These are phyloP conservation scores for Naegleria fowleri DNA, from an alignment of 208 protist species.

Conservation along the genomic window DNA sequence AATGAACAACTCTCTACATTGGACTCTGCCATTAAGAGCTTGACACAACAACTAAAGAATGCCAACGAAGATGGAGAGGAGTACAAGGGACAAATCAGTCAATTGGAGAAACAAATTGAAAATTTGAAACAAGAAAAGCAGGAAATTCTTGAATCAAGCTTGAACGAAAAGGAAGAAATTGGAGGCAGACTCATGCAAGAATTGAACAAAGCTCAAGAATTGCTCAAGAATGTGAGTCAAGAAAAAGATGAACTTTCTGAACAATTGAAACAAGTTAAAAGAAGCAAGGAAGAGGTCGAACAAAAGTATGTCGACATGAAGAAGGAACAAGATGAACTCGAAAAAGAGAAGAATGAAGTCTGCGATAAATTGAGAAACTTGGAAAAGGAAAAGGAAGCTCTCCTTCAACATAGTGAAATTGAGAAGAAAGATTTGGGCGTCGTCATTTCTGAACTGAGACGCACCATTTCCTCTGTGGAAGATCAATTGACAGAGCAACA, in stretches of 20 bases:
- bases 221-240: neutral
- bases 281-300: neutral
- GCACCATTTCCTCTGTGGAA: neutral
- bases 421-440: neutral
- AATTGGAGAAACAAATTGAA: neutral
- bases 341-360: neutral
- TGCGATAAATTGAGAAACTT: neutral
- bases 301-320: neutral
- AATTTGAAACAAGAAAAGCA: neutral
- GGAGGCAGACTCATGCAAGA: neutral
- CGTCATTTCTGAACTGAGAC: neutral
- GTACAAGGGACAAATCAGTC: neutral
- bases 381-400: neutral
- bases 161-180: neutral
- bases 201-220: neutral
- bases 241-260: neutral
- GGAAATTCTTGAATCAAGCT: neutral
- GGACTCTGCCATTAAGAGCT: neutral
- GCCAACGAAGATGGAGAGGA: neutral
- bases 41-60: neutral
- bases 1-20: neutral
- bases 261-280: neutral
- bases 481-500: neutral
- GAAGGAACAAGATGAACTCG: neutral
- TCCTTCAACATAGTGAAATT: neutral